A percentile compares a stretch with the other conserved stretches of the same genome.
Evolutionary conservation across 2,329 filamentous ascomycete genomes (phyloP).

Genomic region (Ophiostoma sp.): DNA sequence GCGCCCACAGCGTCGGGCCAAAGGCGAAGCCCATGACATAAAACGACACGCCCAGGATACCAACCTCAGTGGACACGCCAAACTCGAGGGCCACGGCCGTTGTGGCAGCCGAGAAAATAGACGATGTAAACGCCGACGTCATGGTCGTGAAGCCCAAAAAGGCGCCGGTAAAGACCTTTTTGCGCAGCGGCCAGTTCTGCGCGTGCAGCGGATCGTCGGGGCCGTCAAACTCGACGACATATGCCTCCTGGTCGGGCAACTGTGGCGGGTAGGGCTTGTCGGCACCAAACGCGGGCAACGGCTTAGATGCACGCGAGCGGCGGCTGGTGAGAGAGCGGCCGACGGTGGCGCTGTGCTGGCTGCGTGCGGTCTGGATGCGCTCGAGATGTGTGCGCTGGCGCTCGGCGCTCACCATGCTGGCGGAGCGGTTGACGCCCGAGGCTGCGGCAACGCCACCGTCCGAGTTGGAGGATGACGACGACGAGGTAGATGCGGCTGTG

Average conservation of each 20-base stretch:
- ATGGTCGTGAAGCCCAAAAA: constrained; percentile 71
- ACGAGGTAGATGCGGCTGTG: constrained; percentile 48
- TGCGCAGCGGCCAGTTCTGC: constrained; percentile 76
- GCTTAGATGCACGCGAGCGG: constrained; percentile 43
- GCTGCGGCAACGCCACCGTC: constrained; percentile 23
- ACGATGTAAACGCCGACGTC: constrained; percentile 65
- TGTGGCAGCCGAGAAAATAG: constrained; percentile 67
- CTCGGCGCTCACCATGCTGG: constrained; percentile 63
- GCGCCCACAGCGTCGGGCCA: constrained; percentile 67
- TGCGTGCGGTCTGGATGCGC: constrained; percentile 64
- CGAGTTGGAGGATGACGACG: constrained; percentile 42
- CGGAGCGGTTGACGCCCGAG: constrained; percentile 53
- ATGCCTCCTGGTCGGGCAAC: constrained; percentile 66
- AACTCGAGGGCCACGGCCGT: constrained; percentile 52
- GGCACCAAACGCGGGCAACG: constrained; percentile 63
- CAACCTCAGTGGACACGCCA: constrained; percentile 56
- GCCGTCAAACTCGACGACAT: constrained; percentile 77
- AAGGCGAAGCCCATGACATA: constrained; percentile 69
- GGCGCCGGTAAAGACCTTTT: constrained; percentile 65
- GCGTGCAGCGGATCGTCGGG: constrained; percentile 77
- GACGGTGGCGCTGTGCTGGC: constrained; percentile 69
- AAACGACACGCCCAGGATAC: constrained; percentile 60
- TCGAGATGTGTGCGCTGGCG: constrained; percentile 63
- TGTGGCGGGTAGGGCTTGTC: constrained; percentile 70
- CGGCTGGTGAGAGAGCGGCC: constrained; percentile 45